Percentiles rank a stretch among this genome's conserved stretches.
Conservation (phyloP, 2,329 filamentous ascomycete species). For the Sclerotinia nivalis region DNA sequence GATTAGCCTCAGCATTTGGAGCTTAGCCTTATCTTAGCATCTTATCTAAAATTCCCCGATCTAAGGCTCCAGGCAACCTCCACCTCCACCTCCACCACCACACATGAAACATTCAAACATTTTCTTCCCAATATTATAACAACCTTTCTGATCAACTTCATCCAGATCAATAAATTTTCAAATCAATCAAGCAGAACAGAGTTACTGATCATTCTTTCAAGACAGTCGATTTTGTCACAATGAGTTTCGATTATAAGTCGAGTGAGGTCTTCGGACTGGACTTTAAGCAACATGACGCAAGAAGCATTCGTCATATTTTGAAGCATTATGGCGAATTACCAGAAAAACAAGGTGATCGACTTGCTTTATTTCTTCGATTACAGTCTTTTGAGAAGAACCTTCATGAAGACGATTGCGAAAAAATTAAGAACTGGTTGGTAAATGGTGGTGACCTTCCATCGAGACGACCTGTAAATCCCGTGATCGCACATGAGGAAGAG, state of each 20-base stretch:
- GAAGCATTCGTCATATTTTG: constrained; percentile 33
- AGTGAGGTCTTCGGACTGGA: constrained; percentile 31
- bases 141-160: not conserved
- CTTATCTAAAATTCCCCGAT: not conserved
- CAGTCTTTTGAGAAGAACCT: constrained; percentile 27
- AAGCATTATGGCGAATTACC: constrained; percentile 28
- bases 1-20: too few relatives aligned
- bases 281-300: constrained; percentile 31
- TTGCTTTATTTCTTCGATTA: constrained; percentile 26
- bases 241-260: constrained; percentile 1
- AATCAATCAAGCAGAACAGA: too few relatives aligned
- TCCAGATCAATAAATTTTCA: not conserved
- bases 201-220: not conserved
- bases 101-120: not conserved
- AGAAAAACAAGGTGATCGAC: constrained; percentile 20
- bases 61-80: not conserved
- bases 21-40: too few relatives aligned
- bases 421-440: constrained; percentile 29
- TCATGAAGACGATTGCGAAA: constrained; percentile 21
- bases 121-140: not conserved
- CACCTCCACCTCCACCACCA: not conserved
- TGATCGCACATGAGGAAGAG: not conserved
- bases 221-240: not conserved
- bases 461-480: not conserved
- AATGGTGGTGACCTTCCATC: constrained; percentile 26